Base-by-base conservation (phyloP, 225 moss, liverwort and hornwort genomes). In the Pseudisothecium myosuroides region DNA sequence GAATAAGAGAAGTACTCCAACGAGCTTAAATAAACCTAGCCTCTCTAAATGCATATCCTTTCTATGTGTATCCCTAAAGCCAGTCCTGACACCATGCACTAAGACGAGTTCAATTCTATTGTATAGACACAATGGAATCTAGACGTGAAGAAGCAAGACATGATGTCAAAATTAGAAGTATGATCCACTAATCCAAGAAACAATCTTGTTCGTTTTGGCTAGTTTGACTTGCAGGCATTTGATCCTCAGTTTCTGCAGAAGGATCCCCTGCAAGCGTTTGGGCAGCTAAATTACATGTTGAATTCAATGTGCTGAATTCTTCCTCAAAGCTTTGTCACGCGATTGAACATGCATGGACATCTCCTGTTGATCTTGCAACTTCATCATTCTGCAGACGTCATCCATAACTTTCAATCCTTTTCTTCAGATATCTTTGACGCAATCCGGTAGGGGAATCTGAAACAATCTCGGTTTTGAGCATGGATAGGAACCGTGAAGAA, bases 181-280 rank as follows among this genome's bases (percentile, higher is more conserved):
- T 54, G 49, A 78, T 50, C 64, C 87, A 80, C 41, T 62, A 45
- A 81, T 60, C 55, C 50, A 90, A 63, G 74, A 72, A 56, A 89
- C 17, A 9, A 96, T 96, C 95, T 92, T 95, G 80, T 96, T 98
- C 28, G 95, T 95, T 88, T 56, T 3, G 56, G 56, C 94, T 56
- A 96, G 87, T 88, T 96, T 95, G 79, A 91, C 90, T 86, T 98
- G 94, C 84, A 98, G 93, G 73, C 83, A 88, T 85, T 87, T 91
- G 73, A 98, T 94, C 86, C 92, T 60, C 59, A 24, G 59, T 94
- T 49, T 93, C 94, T 22, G 52, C 89, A 86, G 86, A 90, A 81
- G 89, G 83, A 90, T 91, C 90, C 37, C 60, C n/a, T 43, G 80
- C 76, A 67, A 88, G 84, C 47, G 83, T 27, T 82, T 86, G 86